phyloP scores from a whole-genome alignment of 2,329 filamentous ascomycete species.

The Cercospora berteroae region DNA sequence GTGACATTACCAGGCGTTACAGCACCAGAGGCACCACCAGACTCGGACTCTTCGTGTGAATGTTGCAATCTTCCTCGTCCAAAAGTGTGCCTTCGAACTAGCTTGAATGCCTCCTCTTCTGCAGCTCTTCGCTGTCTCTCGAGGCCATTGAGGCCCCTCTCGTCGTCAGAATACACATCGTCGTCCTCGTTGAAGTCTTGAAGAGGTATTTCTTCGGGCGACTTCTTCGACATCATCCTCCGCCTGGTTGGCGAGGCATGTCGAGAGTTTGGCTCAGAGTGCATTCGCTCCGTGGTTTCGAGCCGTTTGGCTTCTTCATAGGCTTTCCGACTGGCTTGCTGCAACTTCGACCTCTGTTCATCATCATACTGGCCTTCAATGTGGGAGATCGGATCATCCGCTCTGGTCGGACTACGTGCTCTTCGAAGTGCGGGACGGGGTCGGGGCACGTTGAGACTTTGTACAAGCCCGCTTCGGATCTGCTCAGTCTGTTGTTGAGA shows the following conservation, averaged over 20 bases:
- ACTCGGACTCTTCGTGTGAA: constrained; percentile 13
- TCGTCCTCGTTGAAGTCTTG: constrained; percentile 33
- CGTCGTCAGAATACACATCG: constrained; percentile 23
- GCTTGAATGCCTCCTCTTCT: constrained; percentile 45
- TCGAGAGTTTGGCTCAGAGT: constrained; percentile 35
- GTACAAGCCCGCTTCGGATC: constrained; percentile 31
- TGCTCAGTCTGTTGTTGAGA: constrained; percentile 35
- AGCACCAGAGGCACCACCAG: constrained; percentile 44
- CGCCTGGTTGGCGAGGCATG: constrained; percentile 29
- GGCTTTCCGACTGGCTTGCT: constrained; percentile 33
- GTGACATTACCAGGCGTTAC: constrained; percentile 38
- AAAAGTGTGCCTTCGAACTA: constrained; percentile 44
- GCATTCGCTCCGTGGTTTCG: constrained; percentile 32
- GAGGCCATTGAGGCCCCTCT: constrained; percentile 16
- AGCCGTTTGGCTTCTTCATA: constrained; percentile 39
- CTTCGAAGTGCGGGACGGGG: constrained; percentile 35
- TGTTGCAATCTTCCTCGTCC: constrained; percentile 17
- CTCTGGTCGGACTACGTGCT: constrained; percentile 16
- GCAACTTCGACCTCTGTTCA: constrained; percentile 23
- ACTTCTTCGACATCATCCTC: constrained; percentile 13
- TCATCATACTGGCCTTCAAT: constrained; percentile 30
- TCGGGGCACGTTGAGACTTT: constrained; percentile 25
- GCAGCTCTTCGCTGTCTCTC: constrained; percentile 31
- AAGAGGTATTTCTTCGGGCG: constrained; percentile 32
- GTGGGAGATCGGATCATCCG: constrained; percentile 18